These are phyloP conservation scores for Cryptosporidium bovis DNA, from an alignment of 169 alveolate genomes.

Conservation along the genomic window DNA sequence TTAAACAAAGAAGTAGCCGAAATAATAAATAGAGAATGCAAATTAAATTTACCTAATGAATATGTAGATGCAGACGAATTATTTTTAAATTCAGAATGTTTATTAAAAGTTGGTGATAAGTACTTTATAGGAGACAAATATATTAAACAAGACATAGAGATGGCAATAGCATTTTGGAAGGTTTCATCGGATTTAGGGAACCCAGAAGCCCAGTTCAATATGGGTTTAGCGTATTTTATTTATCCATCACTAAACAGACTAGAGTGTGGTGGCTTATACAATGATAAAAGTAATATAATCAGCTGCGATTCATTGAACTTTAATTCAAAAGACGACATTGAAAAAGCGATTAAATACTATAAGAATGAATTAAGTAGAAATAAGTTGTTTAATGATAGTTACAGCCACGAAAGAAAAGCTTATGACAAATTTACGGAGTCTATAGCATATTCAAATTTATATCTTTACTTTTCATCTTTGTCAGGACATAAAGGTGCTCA, in stretches of 20 bases:
- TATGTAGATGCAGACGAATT: too few species aligned
- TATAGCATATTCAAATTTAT: constrained; percentile 17
- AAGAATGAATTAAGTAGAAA: background rate
- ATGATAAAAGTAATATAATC: background rate
- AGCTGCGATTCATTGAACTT: constrained; percentile 15
- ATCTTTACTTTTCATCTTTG: constrained; percentile 37
- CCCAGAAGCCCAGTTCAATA: constrained; percentile 52
- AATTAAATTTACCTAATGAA: background rate
- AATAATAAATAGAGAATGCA: constrained; percentile 7
- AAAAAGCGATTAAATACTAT: background rate
- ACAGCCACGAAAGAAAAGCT: background rate
- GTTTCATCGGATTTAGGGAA: constrained; percentile 43
- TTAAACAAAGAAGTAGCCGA: background rate
- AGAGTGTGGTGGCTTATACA: background rate
- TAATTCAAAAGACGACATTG: background rate
- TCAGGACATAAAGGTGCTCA: constrained; percentile 63
- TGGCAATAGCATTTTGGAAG: constrained; percentile 60
- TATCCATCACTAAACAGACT: constrained; percentile 26
- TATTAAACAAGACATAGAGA: constrained; percentile 30
- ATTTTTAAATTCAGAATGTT: constrained; percentile 6
- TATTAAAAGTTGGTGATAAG: constrained; percentile 44
- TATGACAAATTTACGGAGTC: background rate
- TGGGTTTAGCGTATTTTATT: constrained; percentile 51
- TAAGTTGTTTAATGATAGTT: background rate
- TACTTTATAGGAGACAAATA: constrained; percentile 22